Percentiles rank a stretch among this genome's conserved stretches.
These are phyloP conservation scores for Sophora flavescens DNA, from an alignment of 306 rosid species.

Conservation along the genomic window DNA sequence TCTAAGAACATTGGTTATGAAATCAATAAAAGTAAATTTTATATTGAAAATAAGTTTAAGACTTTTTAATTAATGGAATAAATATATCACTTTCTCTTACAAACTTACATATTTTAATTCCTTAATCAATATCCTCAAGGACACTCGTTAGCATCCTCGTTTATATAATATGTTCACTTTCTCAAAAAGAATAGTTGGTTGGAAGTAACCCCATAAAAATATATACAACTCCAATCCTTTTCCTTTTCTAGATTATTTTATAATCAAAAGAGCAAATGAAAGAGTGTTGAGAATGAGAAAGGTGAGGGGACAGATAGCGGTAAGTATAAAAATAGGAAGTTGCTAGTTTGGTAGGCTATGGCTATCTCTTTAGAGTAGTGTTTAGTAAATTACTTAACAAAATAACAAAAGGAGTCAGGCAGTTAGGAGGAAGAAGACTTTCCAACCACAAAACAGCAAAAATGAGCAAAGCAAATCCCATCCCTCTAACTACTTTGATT, in stretches of 20 bases:
- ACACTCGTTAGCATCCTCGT: no score
- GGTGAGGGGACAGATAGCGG: conserved; percentile 36
- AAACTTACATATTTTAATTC: no score
- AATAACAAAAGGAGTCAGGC: conserved; percentile 51
- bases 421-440: conserved; percentile 81
- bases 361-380: conserved; percentile 57
- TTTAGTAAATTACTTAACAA: conserved; percentile 42
- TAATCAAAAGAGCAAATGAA: background rate
- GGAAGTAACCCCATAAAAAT: conserved; percentile 39
- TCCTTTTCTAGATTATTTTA: conserved; percentile 7
- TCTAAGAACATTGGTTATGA: no score
- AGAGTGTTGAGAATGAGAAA: conserved; percentile 5
- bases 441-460: conserved; percentile 85
- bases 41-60: no score
- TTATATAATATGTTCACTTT: no score
- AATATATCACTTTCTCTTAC: no score
- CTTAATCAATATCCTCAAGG: no score
- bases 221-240: conserved; percentile 38
- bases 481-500: conserved; percentile 47
- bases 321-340: conserved; percentile 35
- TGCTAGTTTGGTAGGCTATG: conserved; percentile 53
- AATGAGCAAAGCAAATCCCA: conserved; percentile 54
- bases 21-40: no score
- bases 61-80: no score
- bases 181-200: no score